Evolutionary conservation across 164 flowering plant genomes (phyloP).

Genomic region (Tinospora cordifolia): DNA sequence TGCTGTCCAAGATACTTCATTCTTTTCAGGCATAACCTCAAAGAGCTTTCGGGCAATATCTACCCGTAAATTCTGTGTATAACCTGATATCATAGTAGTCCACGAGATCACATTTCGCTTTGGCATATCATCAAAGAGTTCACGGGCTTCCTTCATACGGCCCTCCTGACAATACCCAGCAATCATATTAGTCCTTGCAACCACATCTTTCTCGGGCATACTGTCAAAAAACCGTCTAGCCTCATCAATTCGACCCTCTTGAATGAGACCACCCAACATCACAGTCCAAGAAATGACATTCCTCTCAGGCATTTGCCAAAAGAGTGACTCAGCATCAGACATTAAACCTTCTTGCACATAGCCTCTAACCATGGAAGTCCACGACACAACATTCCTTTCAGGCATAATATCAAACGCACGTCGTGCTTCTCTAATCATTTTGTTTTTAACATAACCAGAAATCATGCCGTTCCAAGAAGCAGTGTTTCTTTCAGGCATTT

Average conservation of each 20-base stretch:
- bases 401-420: constrained; percentile 51
- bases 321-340: constrained; percentile 49
- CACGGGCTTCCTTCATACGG: constrained; percentile 51
- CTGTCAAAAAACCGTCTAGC: constrained; percentile 45
- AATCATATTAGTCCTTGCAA: constrained; percentile 65
- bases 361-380: constrained; percentile 72
- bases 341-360: constrained; percentile 52
- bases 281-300: constrained; percentile 81
- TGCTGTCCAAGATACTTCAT: constrained; percentile 72
- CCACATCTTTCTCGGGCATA: constrained; percentile 76
- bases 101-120: constrained; percentile 56
- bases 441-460: constrained; percentile 53
- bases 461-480: constrained; percentile 66
- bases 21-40: constrained; percentile 82
- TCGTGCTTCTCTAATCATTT: constrained; percentile 52
- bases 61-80: constrained; percentile 44
- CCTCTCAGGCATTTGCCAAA: constrained; percentile 64
- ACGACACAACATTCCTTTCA: constrained; percentile 57
- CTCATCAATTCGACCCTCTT: constrained; percentile 50
- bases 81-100: constrained; percentile 73
- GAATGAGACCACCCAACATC: constrained; percentile 65
- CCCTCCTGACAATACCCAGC: constrained; percentile 58
- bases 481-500: constrained; percentile 29
- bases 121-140: constrained; percentile 65
- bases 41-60: constrained; percentile 77